Conservation (phyloP, 2,329 filamentous ascomycete genomes). For the Trichoderma sp. region DNA sequence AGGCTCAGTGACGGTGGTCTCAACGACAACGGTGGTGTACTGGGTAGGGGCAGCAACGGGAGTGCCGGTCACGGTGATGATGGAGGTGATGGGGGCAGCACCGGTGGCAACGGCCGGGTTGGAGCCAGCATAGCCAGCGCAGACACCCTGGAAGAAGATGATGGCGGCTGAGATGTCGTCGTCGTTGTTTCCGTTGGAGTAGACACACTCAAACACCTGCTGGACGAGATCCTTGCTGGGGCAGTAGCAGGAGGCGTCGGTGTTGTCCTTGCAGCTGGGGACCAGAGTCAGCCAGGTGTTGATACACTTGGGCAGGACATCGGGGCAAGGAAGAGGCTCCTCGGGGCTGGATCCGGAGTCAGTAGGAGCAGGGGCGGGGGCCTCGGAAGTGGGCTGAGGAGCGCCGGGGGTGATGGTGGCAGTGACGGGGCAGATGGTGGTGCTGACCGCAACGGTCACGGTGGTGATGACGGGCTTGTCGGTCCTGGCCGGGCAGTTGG, state of each 20-base stretch:
- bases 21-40: conserved; percentile 51
- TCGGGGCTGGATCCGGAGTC: conserved; percentile 16
- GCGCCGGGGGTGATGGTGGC: conserved; percentile 40
- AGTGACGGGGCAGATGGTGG: conserved; percentile 61
- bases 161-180: conserved; percentile 67
- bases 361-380: conserved; percentile 22
- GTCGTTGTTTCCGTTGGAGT: conserved; percentile 67
- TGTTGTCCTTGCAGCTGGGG: conserved; percentile 73
- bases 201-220: conserved; percentile 77
- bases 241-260: conserved; percentile 83
- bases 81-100: conserved; percentile 61
- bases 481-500: conserved; percentile 50
- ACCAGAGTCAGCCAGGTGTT: conserved; percentile 81
- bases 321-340: conserved; percentile 54
- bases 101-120: conserved; percentile 86
- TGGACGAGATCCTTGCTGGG: conserved; percentile 70
- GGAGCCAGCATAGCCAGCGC: conserved; percentile 65
- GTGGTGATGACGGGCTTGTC: conserved; percentile 47
- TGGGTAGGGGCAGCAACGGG: conserved; percentile 46
- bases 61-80: conserved; percentile 53
- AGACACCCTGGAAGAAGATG: conserved; percentile 87
- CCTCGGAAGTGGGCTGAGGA: conserved; percentile 16
- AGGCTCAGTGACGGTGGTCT: conserved; percentile 47
- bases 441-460: conserved; percentile 54
- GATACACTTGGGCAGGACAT: conserved; percentile 79